phyloP scores from a whole-genome alignment of 495 filamentous ascomycete genomes.

The Tuber magnatum region DNA sequence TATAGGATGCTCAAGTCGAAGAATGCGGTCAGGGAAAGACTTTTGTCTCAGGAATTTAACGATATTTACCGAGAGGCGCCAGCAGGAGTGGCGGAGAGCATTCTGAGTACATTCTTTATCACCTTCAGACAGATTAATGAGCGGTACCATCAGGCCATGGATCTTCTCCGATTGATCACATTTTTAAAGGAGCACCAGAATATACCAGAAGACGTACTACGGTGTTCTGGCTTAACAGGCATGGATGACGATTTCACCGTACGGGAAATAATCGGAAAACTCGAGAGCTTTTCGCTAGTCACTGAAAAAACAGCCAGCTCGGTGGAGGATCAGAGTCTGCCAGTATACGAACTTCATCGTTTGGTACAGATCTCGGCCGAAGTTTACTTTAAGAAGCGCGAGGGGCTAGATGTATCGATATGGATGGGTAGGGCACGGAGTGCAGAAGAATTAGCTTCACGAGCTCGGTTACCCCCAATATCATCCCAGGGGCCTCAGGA shows the following conservation, averaged over 20 bases:
- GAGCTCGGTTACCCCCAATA: background rate
- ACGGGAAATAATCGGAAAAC: background rate
- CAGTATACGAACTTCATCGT: slow-evolving; percentile 13
- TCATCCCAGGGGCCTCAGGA: background rate
- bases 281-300: slow-evolving; percentile 1
- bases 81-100: slow-evolving; percentile 28
- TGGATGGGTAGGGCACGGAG: background rate
- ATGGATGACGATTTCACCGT: background rate
- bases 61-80: slow-evolving; percentile 40
- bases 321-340: background rate
- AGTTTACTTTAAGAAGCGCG: background rate
- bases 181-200: slow-evolving; percentile 38
- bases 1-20: background rate
- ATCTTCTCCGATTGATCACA: slow-evolving; percentile 40
- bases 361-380: slow-evolving; percentile 14
- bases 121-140: slow-evolving; percentile 46
- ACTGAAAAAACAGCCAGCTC: background rate
- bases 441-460: background rate
- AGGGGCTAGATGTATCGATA: background rate
- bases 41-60: slow-evolving; percentile 18
- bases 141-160: slow-evolving; percentile 25
- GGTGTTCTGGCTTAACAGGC: background rate
- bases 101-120: slow-evolving; percentile 47
- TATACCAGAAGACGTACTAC: slow-evolving; percentile 34
- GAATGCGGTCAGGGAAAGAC: background rate